These are phyloP conservation scores for Lentinula raphanica DNA, from an alignment of 768 basidiomycete genomes.

Conservation along the genomic window DNA sequence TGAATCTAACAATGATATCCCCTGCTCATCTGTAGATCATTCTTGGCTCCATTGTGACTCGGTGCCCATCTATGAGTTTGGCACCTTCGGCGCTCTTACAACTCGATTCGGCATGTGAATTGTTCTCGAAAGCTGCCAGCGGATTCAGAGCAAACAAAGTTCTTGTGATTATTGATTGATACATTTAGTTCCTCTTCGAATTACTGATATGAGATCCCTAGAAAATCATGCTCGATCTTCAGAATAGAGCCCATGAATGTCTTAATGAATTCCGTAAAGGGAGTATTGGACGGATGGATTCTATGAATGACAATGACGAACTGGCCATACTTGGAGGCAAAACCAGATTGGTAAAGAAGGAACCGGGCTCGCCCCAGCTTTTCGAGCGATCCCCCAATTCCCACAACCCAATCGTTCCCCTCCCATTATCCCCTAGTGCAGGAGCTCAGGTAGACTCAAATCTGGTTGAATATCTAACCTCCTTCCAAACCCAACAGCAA, in stretches of 20 bases:
- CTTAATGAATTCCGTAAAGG: conserved; percentile 61
- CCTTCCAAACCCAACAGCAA: conserved; percentile 38
- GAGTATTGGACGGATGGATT: conserved; percentile 36
- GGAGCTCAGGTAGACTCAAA: conserved; percentile 52
- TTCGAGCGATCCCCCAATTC: conserved; percentile 67
- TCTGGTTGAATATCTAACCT: conserved; percentile 65
- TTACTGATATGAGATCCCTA: conserved; percentile 18
- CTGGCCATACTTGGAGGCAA: conserved; percentile 59
- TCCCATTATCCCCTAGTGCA: conserved; percentile 51
- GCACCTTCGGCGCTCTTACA: conserved; percentile 71
- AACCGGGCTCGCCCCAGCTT: conserved; percentile 49
- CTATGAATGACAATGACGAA: conserved; percentile 56
- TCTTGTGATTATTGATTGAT: conserved; percentile 32
- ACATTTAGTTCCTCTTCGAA: neutral
- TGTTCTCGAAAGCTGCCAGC: conserved; percentile 64
- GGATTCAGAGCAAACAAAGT: conserved; percentile 64
- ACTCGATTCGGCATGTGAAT: conserved; percentile 68
- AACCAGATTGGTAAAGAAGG: conserved; percentile 61
- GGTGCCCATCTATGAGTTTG: conserved; percentile 74
- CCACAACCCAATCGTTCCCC: conserved; percentile 65
- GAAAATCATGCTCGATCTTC: conserved; percentile 61
- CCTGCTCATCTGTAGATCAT: conserved; percentile 47
- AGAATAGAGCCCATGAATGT: conserved; percentile 60
- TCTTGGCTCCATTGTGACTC: conserved; percentile 69
- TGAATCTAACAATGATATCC: conserved; percentile 4